phyloP scores from a whole-genome alignment of 2,329 filamentous ascomycete genomes.

The Diaporthe caulivora region DNA sequence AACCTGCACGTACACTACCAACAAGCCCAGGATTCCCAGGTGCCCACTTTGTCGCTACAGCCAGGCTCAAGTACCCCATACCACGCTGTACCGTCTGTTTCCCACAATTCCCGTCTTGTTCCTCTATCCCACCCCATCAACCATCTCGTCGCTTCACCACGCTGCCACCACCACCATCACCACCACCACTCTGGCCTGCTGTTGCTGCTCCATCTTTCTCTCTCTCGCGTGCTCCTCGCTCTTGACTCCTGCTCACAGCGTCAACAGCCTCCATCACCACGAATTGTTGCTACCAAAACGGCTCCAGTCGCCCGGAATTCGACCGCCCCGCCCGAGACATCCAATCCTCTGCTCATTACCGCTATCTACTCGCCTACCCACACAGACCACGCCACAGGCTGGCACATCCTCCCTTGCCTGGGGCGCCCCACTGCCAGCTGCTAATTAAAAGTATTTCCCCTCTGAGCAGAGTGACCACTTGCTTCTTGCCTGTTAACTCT shows the following conservation, averaged over 20 bases:
- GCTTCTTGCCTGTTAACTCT: constrained; percentile 33
- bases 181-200: constrained; percentile 38
- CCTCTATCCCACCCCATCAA: constrained; percentile 27
- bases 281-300: not conserved
- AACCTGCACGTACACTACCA: constrained; percentile 11
- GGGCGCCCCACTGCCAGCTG: constrained; percentile 35
- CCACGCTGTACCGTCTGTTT: constrained; percentile 36
- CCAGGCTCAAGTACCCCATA: constrained; percentile 38
- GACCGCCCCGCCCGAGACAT: constrained; percentile 38
- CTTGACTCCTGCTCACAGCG: not conserved
- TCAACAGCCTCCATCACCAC: not conserved
- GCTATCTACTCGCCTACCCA: constrained; percentile 13
- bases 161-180: constrained; percentile 33
- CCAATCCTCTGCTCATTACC: constrained; percentile 35
- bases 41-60: constrained; percentile 33
- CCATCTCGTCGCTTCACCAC: constrained; percentile 24
- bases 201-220: constrained; percentile 31
- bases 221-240: constrained; percentile 20
- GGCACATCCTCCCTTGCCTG: constrained; percentile 38
- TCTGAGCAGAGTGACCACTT: constrained; percentile 32
- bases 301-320: constrained; percentile 24
- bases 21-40: constrained; percentile 24
- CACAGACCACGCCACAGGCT: constrained; percentile 37
- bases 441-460: constrained; percentile 39
- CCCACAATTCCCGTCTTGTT: constrained; percentile 27